A percentile compares a stretch with the other conserved stretches of the same genome.
phyloP scores from a whole-genome alignment of 2,329 filamentous ascomycete genomes.

The Chrysoporthe puriensis region DNA sequence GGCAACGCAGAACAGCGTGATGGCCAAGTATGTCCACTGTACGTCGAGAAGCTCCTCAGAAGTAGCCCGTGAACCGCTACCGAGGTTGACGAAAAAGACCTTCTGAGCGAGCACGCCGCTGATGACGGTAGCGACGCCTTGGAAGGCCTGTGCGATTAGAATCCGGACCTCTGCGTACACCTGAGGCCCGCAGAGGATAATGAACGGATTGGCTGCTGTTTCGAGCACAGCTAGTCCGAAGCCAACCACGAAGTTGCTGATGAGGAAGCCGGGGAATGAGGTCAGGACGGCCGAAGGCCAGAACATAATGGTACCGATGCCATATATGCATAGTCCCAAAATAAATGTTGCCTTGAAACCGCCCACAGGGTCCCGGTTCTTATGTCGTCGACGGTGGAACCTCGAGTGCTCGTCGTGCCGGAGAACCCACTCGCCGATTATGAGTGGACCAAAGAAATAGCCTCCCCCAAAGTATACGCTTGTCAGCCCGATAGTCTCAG shows the following conservation, averaged over 20 bases:
- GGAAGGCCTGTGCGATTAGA: conserved; percentile 74
- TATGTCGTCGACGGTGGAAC: conserved; percentile 40
- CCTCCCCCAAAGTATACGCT: conserved; percentile 71
- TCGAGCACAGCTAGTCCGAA: conserved; percentile 78
- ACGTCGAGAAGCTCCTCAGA: conserved; percentile 68
- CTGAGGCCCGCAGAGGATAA: conserved; percentile 72
- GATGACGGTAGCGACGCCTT: conserved; percentile 74
- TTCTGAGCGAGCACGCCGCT: conserved; percentile 73
- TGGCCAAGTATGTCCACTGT: conserved; percentile 85
- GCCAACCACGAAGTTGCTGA: conserved; percentile 74
- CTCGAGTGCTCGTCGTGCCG: conserved; percentile 66
- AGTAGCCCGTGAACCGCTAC: conserved; percentile 33
- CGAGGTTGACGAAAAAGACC: conserved; percentile 70
- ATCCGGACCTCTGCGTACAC: conserved; percentile 75
- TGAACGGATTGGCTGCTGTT: conserved; percentile 78
- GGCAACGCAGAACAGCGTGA: conserved; percentile 73
- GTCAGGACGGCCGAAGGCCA: conserved; percentile 78
- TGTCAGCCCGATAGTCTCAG: conserved; percentile 69
- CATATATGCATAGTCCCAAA: conserved; percentile 74
- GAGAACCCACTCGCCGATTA: conserved; percentile 72
- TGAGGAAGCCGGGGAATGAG: conserved; percentile 78
- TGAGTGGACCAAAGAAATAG: conserved; percentile 71
- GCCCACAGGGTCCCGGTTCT: conserved; percentile 50
- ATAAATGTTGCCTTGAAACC: conserved; percentile 85
- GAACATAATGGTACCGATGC: conserved; percentile 79